Percentiles rank a stretch among this genome's conserved stretches.
phyloP scores from a whole-genome alignment of 768 basidiomycete species.

The Tephrocybe sp. region DNA sequence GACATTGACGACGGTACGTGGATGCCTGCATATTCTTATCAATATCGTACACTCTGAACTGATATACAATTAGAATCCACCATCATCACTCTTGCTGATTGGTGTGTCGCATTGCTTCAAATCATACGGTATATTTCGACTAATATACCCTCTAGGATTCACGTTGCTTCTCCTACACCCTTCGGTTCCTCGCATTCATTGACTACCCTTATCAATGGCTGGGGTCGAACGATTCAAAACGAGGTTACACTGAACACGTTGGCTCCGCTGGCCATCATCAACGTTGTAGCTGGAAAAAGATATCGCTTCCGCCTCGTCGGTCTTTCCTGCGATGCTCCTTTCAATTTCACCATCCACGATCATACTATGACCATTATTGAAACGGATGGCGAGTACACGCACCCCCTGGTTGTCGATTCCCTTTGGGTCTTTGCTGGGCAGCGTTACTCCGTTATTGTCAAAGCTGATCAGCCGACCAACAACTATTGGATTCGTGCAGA shows the following conservation, averaged over 20 bases:
- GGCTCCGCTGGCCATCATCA: conserved; percentile 28
- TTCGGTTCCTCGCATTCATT: background rate
- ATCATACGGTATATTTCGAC: background rate
- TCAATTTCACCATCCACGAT: conserved; percentile 42
- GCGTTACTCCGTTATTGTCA: conserved; percentile 36
- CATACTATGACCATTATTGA: conserved; percentile 49
- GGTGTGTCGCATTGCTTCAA: background rate
- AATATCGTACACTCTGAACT: background rate
- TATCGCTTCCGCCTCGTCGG: conserved; percentile 36
- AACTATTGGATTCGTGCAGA: conserved; percentile 51
- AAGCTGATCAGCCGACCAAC: conserved; percentile 35
- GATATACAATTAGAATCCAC: background rate
- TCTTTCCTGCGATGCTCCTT: conserved; percentile 32
- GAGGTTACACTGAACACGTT: conserved; percentile 3
- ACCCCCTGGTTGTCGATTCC: conserved; percentile 40
- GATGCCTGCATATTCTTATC: background rate
- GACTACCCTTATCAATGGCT: background rate
- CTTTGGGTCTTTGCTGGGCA: conserved; percentile 17
- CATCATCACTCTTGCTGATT: conserved; percentile 1
- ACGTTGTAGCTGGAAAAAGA: conserved; percentile 31
- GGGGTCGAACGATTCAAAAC: background rate
- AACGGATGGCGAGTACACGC: conserved; percentile 41
- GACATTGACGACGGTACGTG: conserved; percentile 20
- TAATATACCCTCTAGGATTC: background rate
- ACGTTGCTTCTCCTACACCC: conserved; percentile 1